phyloP scores from a whole-genome alignment of 805 yeast species.

The Candida xiaguanensis region DNA sequence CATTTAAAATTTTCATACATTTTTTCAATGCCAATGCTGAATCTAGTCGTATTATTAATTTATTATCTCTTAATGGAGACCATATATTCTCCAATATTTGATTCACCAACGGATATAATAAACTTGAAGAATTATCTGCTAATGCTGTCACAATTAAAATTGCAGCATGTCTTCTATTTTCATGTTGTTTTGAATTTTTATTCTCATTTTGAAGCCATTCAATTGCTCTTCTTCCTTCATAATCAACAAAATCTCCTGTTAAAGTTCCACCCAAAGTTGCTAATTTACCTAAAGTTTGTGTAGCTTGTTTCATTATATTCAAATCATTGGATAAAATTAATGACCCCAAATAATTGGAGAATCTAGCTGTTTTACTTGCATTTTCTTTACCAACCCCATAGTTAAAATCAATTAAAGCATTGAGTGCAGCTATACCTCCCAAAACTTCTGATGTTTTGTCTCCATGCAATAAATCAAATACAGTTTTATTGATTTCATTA shows the following conservation, averaged over 20 bases:
- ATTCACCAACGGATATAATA: conserved; percentile 72
- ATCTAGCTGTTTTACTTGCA: conserved; percentile 83
- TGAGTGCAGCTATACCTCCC: conserved; percentile 91
- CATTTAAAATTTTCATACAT: conserved; percentile 74
- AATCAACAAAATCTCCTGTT: conserved; percentile 90
- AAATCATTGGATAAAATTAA: conserved; percentile 79
- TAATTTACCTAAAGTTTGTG: conserved; percentile 80
- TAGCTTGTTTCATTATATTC: conserved; percentile 83
- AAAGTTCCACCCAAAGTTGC: conserved; percentile 87
- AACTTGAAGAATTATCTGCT: conserved; percentile 83
- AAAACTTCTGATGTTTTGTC: conserved; percentile 67
- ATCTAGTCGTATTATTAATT: conserved; percentile 70
- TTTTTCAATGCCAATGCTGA: conserved; percentile 77
- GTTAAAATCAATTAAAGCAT: conserved; percentile 79
- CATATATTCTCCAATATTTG: conserved; percentile 80
- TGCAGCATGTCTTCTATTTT: conserved; percentile 86
- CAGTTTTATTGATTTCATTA: conserved; percentile 80
- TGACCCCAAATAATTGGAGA: conserved; percentile 82
- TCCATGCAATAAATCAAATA: conserved; percentile 80
- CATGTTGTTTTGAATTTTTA: conserved; percentile 50
- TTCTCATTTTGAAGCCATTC: conserved; percentile 87
- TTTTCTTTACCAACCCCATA: conserved; percentile 73
- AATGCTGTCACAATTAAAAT: conserved; percentile 76
- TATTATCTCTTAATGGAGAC: conserved; percentile 81
- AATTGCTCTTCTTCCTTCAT: conserved; percentile 81